Evolutionary conservation across 2,329 filamentous ascomycete genomes (phyloP).

Genomic region (Trichophyton equinum): DNA sequence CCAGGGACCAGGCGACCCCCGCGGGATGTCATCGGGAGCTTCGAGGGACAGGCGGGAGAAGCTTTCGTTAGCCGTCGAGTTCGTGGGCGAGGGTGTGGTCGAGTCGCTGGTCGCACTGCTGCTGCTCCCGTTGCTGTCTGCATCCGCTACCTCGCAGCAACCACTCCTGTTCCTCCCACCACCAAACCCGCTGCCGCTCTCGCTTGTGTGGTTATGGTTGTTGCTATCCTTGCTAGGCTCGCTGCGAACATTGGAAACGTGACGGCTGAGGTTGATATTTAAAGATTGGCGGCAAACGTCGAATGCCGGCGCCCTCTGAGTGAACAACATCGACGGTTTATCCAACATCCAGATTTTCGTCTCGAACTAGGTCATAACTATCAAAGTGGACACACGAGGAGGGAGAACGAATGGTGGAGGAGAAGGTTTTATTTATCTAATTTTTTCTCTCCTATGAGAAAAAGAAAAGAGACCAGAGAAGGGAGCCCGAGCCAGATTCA

Average conservation of each 20-base stretch:
- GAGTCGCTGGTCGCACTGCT: neutral
- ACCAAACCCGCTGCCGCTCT: slow-evolving; percentile 17
- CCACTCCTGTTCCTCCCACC: slow-evolving; percentile 13
- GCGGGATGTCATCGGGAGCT: slow-evolving; percentile 25
- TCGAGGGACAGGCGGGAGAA: slow-evolving; percentile 23
- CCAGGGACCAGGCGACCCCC: slow-evolving; percentile 20
- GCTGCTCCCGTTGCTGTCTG: neutral
- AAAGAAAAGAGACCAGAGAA: neutral
- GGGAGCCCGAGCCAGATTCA: neutral
- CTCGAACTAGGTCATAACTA: neutral
- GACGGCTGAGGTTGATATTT: slow-evolving; percentile 11
- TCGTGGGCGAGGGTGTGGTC: slow-evolving; percentile 9
- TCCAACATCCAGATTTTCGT: neutral
- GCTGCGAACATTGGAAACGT: neutral
- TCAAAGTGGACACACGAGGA: slow-evolving; percentile 1
- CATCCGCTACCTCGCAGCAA: slow-evolving; percentile 2
- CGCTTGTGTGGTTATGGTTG: slow-evolving; percentile 9
- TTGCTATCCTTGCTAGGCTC: neutral
- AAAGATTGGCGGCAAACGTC: slow-evolving; percentile 15
- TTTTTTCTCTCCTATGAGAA: neutral
- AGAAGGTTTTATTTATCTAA: slow-evolving; percentile 4
- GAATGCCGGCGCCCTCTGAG: slow-evolving; percentile 24
- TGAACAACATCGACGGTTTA: slow-evolving; percentile 26
- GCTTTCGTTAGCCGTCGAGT: slow-evolving; percentile 20
- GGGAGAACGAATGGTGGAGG: neutral